Percentiles rank a stretch among this genome's conserved stretches.
These are phyloP conservation scores for Chlamydomonas sp. DNA, from an alignment of 139 green algal species.

Conservation along the genomic window DNA sequence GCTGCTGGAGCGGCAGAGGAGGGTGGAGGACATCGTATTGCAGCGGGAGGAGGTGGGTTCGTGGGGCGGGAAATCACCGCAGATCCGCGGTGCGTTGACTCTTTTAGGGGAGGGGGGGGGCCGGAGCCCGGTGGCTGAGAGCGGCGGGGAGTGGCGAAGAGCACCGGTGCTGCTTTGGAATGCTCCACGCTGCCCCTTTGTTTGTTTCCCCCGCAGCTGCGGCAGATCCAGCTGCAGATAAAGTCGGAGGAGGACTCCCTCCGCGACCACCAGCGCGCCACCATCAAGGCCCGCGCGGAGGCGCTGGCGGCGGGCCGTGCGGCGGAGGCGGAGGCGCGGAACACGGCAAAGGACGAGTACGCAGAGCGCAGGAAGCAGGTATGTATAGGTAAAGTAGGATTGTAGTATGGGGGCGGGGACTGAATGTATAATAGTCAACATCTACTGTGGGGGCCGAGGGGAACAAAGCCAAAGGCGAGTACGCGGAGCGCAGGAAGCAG, in stretches of 20 bases:
- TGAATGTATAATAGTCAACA: not conserved
- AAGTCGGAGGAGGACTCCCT: slow-evolving; percentile 57
- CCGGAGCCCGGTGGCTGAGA: too few relatives aligned
- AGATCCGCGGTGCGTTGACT: too few relatives aligned
- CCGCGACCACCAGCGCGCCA: slow-evolving; percentile 33
- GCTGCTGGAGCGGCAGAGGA: not conserved
- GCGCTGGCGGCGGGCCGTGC: slow-evolving; percentile 35
- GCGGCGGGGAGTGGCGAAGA: too few relatives aligned
- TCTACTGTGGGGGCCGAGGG: not conserved
- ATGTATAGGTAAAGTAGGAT: not conserved
- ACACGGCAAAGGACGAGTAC: slow-evolving; percentile 23
- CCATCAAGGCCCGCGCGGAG: slow-evolving; percentile 38
- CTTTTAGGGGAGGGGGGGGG: too few relatives aligned
- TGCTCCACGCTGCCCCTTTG: not conserved
- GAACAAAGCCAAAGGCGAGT: slow-evolving; percentile 24
- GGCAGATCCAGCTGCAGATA: slow-evolving; percentile 39
- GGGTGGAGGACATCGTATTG: not conserved
- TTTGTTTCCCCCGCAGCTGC: not conserved
- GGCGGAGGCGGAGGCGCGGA: slow-evolving; percentile 17
- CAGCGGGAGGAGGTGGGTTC: too few relatives aligned
- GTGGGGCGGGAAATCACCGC: too few relatives aligned
- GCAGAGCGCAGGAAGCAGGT: slow-evolving; percentile 7
- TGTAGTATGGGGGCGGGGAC: not conserved
- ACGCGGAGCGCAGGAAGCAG: slow-evolving; percentile 1
- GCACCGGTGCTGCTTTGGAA: too few relatives aligned